Base-by-base conservation (phyloP, 1,284 basidiomycete species). In the Boletus sp. region DNA sequence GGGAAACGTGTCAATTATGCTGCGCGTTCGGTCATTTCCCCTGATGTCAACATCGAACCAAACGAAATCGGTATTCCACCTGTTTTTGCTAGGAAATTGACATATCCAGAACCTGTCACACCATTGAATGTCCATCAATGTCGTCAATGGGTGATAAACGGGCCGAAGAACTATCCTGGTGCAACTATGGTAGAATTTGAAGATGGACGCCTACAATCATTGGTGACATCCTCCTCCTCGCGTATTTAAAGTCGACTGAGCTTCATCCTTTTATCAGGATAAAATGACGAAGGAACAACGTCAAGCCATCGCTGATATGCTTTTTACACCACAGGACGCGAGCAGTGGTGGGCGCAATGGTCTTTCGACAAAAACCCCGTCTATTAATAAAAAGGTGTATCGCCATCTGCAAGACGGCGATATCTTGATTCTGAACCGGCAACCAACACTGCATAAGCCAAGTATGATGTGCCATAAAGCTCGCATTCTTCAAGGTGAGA, bases 1-100 rank as follows among this genome's bases (percentile, higher is more conserved):
- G 96, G 96, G 34, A 99, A 99, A 77, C 94, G 96, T 67, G 96
- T 99, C 61, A 99, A 99, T 69, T 97, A 96, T 67, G 94, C 96
- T 35, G 96, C 96, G 27, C 92, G 96, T 57, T 99, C 96, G 13
- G 96, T 99, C 65, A 99, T 99, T 57, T 99, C 96, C 26, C 96
- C 96, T 9, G 96, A 99, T 65, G 92, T 97, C 65, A 99, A 99
- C 69, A 98, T 99, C 58, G 96, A 99, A 72, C 94, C 96, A 32
- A 96, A 94, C 69, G 96, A 99, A 69, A 99, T 99, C 52, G 96
- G 96, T 46, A 84, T 99, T 22, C 96, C 96, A 12, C 96, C 96
- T 34, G 90, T 99, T 46, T 99, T 99, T 66, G 96, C 96, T 3
- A 83, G 88, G 59, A 98, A 97, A 66, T 75, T 99, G 59, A 99